Evolutionary conservation across 768 basidiomycete genomes (phyloP).

Genomic region (Mycena chlorophos): DNA sequence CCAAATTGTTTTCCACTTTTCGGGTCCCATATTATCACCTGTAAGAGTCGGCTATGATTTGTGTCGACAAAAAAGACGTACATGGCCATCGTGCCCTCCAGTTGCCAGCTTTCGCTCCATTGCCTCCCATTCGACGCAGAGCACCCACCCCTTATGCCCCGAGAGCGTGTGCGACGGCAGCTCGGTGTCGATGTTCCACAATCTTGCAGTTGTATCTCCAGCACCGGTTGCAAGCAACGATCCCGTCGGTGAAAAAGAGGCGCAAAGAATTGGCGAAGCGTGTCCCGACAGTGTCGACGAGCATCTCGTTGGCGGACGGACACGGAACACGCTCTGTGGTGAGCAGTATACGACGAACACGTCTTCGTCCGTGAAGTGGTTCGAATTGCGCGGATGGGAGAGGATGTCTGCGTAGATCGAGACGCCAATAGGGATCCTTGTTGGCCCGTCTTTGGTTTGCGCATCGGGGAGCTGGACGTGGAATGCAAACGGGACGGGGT

Average conservation of each 20-base stretch:
- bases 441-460: constrained; percentile 54
- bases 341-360: constrained; percentile 86
- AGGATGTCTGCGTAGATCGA: constrained; percentile 84
- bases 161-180: constrained; percentile 82
- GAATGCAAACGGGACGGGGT: constrained; percentile 91
- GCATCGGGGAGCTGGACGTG: constrained; percentile 68
- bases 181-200: constrained; percentile 95
- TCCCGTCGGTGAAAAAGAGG: constrained; percentile 94
- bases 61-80: constrained; percentile 34
- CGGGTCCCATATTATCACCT: constrained; percentile 91
- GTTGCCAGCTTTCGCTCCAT: constrained; percentile 88
- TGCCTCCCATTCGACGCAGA: constrained; percentile 97
- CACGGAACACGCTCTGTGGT: constrained; percentile 93
- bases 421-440: constrained; percentile 79
- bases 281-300: constrained; percentile 94
- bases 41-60: constrained; percentile 1
- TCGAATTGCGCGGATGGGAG: constrained; percentile 55
- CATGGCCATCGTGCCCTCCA: constrained; percentile 92
- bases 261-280: constrained; percentile 89
- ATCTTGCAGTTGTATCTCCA: constrained; percentile 86
- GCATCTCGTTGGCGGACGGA: constrained; percentile 91
- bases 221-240: constrained; percentile 90
- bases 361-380: constrained; percentile 80
- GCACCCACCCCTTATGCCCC: constrained; percentile 94
- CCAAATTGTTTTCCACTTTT: constrained; percentile 87